Evolutionary conservation across 306 rosid species (phyloP), one percentile per base, ranked within the genome.

Genomic region (Castanea crenata): DNA sequence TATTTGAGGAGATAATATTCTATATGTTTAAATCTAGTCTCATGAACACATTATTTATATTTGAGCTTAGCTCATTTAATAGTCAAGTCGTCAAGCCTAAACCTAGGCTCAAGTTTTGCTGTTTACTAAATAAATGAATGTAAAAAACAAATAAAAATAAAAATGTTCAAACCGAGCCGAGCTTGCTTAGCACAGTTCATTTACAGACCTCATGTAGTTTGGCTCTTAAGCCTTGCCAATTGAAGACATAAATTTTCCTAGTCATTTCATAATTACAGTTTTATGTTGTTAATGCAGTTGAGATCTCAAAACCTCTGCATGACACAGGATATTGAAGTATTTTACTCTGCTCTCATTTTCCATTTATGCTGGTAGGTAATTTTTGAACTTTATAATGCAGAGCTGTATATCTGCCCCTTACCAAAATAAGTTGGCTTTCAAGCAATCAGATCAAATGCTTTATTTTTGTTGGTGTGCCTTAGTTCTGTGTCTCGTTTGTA

Each of bases 141-240:
- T 46, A 10, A 46, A 46, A 35, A 35, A 35, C 4, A 1, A 34
- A 34, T 1, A 34, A 34, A 6, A 6, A 38, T 2, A 38, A 38
- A 38, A 38, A 1, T 0, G 12, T 41, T 41, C 46, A 1, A 41
- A 8, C 8, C 11, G 3, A 41, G 11, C 11, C 0, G 46, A 41
- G 46, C 46, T 41, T 41, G 46, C 46, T 41, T 41, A 11, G 54
- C 16, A 3, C 54, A 12, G 54, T 49, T 49, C 16, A 49, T 49
- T 49, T 49, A 12, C 54, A 49, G 54, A 5, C 54, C 32, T 55
- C 35, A 44, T 19, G 7, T 57, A 44, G 61, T 18, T 55, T 54
- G 52, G 27, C 20, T 82, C 38, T 75, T 74, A 44, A 74, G 70
- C 54, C 44, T 71, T 77, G 73, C 69, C 46, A 76, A 59, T 14